Percentiles rank a stretch among this genome's conserved stretches.
phyloP scores from a whole-genome alignment of 441 rosid species.

The Euphorbia schlechtendalii region DNA sequence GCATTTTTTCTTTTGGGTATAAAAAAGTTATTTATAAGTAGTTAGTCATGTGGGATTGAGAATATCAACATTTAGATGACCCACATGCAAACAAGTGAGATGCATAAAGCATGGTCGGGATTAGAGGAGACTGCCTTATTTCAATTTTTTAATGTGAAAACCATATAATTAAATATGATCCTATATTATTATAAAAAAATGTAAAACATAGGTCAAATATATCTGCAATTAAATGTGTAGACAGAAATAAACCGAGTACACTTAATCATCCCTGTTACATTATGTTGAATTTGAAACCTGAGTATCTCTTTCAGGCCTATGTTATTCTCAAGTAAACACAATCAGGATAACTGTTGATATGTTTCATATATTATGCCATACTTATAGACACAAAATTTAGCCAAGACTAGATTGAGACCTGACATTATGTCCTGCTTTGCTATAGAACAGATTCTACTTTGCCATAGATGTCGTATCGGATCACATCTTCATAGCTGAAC shows the following conservation, averaged over 20 bases:
- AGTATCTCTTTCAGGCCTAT: background rate
- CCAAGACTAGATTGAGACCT: too few relatives aligned
- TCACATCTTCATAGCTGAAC: too few relatives aligned
- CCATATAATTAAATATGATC: background rate
- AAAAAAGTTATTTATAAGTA: conserved; percentile 5
- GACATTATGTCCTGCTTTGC: too few relatives aligned
- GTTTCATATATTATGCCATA: too few relatives aligned
- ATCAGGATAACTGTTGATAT: too few relatives aligned
- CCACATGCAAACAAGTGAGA: conserved; percentile 54
- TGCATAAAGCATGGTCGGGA: conserved; percentile 36
- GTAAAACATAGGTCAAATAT: conserved; percentile 15
- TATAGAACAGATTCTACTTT: too few relatives aligned
- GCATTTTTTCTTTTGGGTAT: conserved; percentile 15
- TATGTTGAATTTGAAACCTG: background rate
- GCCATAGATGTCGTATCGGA: too few relatives aligned
- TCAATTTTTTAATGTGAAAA: background rate
- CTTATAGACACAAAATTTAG: too few relatives aligned
- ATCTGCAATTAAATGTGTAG: conserved; percentile 8
- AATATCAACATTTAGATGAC: conserved; percentile 30
- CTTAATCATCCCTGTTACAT: conserved; percentile 11
- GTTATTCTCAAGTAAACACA: background rate
- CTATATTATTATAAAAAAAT: background rate
- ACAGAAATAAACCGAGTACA: background rate
- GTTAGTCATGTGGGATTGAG: conserved; percentile 33
- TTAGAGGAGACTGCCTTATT: conserved; percentile 7